These are phyloP conservation scores for Orbilia javanica DNA, from an alignment of 2,329 filamentous ascomycete genomes.

Conservation along the genomic window DNA sequence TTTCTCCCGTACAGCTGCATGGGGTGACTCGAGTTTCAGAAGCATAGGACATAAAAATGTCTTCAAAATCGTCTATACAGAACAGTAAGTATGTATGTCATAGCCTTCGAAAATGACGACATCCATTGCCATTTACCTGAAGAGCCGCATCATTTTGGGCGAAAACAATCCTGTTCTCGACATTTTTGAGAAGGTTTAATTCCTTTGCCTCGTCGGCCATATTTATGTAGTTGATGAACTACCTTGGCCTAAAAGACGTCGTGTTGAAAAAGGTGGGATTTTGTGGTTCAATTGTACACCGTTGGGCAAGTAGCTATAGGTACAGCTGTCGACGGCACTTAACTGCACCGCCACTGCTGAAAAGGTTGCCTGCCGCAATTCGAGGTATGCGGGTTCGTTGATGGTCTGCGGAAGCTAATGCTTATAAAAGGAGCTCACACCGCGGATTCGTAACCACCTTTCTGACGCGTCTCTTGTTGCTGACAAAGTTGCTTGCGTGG, in stretches of 20 bases:
- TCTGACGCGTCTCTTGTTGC: conserved; percentile 56
- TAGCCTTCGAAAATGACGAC: neutral
- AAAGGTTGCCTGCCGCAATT: conserved; percentile 8
- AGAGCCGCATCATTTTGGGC: conserved; percentile 88
- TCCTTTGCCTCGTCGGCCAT: conserved; percentile 74
- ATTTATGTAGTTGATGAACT: neutral
- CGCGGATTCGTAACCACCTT: conserved; percentile 50
- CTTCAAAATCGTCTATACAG: conserved; percentile 75
- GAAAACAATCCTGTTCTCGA: conserved; percentile 85
- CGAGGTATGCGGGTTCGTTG: conserved; percentile 7
- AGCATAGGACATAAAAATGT: conserved; percentile 84
- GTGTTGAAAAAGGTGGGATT: conserved; percentile 17
- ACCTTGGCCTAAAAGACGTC: neutral
- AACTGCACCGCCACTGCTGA: conserved; percentile 26
- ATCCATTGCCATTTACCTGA: conserved; percentile 62
- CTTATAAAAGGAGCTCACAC: conserved; percentile 20
- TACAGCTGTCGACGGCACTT: neutral
- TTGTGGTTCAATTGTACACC: conserved; percentile 1
- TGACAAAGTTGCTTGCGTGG: conserved; percentile 59
- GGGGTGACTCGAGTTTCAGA: conserved; percentile 85
- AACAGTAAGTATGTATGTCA: neutral
- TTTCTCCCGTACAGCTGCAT: conserved; percentile 82
- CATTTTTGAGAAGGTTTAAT: conserved; percentile 83
- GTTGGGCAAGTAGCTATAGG: neutral
- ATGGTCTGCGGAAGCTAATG: neutral